Base-by-base conservation (phyloP, 148 eudicot genomes). In the Silene latifolia region DNA sequence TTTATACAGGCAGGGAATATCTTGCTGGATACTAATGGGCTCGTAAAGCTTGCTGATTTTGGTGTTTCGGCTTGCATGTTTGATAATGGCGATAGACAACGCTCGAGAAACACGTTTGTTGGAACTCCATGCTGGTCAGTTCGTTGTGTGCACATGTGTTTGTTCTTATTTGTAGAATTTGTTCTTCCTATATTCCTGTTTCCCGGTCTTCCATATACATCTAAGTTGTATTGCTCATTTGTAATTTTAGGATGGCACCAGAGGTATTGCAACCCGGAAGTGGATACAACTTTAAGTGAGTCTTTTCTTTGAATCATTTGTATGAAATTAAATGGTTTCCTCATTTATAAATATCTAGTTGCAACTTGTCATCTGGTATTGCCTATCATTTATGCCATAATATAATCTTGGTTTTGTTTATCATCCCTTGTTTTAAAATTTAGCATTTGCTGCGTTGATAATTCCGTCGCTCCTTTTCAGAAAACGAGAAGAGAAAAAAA, bases 11-110 rank as follows among this genome's bases (percentile, higher is more conserved):
- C 98, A 69, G 99, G 99, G 32, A 95, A 95, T 77, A 88, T 95
- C 75, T 79, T 95, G 61, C 86, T 95, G 78, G 94, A 92, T 78
- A 86, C 80, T 71, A 84, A 85, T 83, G 98, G 99, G 51, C 86
- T 74, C 65, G 88, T 95, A 73, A 95, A 95, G 83, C 91, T 95
- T 79, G 98, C 89, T 56, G 97, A 95, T 84, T 95, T 95, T 83
- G 99, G 99, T 80, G 99, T 95, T 74, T 90, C 99, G 63, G 98
- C 99, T 65, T 88, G 96, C 86, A 90, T 95, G 97, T 95, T 92
- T 83, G 99, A 95, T 74, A 89, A 71, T 80, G 97, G 99, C 69
- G 97, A 95, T 83, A 88, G 99, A 71, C 96, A 88, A 70, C 88
- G 98, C 13, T 85, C 99, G 18, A 88, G 99, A 82, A 95, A 95